phyloP scores from a whole-genome alignment of 2,329 filamentous ascomycete species.

The Ophiostoma sp. region DNA sequence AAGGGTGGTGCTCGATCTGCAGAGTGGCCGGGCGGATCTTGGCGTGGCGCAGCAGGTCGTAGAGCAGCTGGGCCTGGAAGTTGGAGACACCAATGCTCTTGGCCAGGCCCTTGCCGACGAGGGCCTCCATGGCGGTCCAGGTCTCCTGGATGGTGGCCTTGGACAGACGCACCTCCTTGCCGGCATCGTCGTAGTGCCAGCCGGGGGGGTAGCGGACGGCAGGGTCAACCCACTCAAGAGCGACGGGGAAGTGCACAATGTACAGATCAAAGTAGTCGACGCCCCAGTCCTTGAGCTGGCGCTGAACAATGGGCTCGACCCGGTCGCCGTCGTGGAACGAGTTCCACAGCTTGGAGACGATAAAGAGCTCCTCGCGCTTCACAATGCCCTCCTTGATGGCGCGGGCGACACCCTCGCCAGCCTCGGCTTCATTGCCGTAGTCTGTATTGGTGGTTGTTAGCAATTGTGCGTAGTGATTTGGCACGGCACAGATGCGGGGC shows the following conservation, averaged over 20 bases:
- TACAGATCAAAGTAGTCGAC: slow-evolving; percentile 88
- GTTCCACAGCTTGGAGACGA: slow-evolving; percentile 92
- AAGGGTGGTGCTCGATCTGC: slow-evolving; percentile 84
- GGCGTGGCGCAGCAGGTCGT: slow-evolving; percentile 75
- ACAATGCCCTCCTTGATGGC: slow-evolving; percentile 77
- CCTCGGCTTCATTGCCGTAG: slow-evolving; percentile 78
- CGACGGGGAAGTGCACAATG: slow-evolving; percentile 83
- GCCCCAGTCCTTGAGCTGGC: slow-evolving; percentile 76
- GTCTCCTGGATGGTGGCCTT: slow-evolving; percentile 74
- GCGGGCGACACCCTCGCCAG: slow-evolving; percentile 68
- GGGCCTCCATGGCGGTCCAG: slow-evolving; percentile 72
- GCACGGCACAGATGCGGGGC: neutral
- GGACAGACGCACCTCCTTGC: slow-evolving; percentile 54
- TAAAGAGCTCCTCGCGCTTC: slow-evolving; percentile 81
- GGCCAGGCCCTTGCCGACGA: slow-evolving; percentile 64
- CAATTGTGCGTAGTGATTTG: neutral
- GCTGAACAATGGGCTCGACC: slow-evolving; percentile 68
- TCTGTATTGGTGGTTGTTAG: slow-evolving; percentile 44
- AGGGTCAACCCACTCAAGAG: slow-evolving; percentile 80
- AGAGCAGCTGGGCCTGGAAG: slow-evolving; percentile 71
- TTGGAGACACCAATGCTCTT: slow-evolving; percentile 76
- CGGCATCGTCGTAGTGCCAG: slow-evolving; percentile 62
- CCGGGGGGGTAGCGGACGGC: slow-evolving; percentile 72
- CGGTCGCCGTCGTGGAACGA: slow-evolving; percentile 77
- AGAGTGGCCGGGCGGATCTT: slow-evolving; percentile 68